Evolutionary conservation across 148 eudicot genomes (phyloP), one percentile per base, ranked within the genome.

Genomic region (Rhododendron griersonianum): DNA sequence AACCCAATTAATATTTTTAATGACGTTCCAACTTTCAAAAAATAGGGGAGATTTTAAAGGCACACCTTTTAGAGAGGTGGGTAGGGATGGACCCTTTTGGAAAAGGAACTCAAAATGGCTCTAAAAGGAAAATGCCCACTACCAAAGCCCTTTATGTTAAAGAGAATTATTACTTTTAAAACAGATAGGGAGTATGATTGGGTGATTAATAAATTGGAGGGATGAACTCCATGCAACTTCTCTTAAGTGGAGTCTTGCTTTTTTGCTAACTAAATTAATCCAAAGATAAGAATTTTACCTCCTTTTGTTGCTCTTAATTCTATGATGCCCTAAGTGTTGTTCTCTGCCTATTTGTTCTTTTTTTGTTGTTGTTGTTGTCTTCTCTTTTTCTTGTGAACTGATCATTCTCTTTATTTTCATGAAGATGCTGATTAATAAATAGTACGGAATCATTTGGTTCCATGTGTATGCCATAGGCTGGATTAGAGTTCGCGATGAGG

Each of bases 151-250:
- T 79, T 86, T 86, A 57, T 81, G 81, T 84, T 81, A 61, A 50
- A 76, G 44, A 48, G 37, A 47, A 84, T 61, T 80, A 55, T 76
- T 61, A 41, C 81, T 86, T 84, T 75, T 28, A 78, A 28, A 53
- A 30, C 71, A n/a, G 84, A 73, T 69, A 55, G 71, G 81, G 47
- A 87, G 80, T 84, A 89, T 86, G 91, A 91, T 88, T 89, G 28
- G 92, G 90, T 83, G 87, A 82, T 44, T 82, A 45, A 67, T 85
- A 89, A 91, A 88, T 87, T 88, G 53, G 88, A 88, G 87, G 90
- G 90, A 93, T 94, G 90, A 92, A 91, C 92, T 89, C 90, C 90
- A 92, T 91, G 91, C 93, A 90, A 91, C 93, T 91, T 87, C 88
- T 16, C 63, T 85, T 75, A 86, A 89, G 95, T 91, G 94, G 98